Base-by-base conservation (phyloP, 2,329 filamentous ascomycete species). In the Furcasterigmium sp. region DNA sequence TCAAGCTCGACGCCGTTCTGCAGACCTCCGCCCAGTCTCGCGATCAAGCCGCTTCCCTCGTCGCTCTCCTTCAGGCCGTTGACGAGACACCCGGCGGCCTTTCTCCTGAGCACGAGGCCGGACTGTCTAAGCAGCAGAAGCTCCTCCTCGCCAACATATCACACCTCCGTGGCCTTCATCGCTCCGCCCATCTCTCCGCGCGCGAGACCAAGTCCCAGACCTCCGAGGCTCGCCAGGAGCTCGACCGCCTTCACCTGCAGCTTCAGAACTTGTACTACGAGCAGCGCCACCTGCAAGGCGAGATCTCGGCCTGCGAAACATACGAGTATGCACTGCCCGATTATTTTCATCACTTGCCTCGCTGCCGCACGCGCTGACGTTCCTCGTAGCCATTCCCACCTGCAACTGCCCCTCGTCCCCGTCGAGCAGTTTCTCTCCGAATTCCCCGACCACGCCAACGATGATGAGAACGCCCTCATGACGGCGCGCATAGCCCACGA, bases 221-320 rank as follows among this genome's bases (percentile, higher is more conserved):
- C 1, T 85, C 88, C 23, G 89, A 95, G 62, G 87, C 86, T 39
- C 82, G 91, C 39, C 87, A 91, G 56, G 89, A 95, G 65, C 89
- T 97, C 51, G 93, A 98, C 61, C 81, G 84, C 39, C 73, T 98
- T 48, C 91, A 97, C 60, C 75, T 98, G 29, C 87, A 95, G 58
- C 75, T 98, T 43, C 91, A 97, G 65, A 98, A 98, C 58, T 70
- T 98, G 8, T 94, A 93, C 63, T 98, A 98, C 59, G 91, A 98
- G 64, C 91, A 97, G 68, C 76, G 88, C 43, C 90, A 96, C 63
- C 70, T 98, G 43, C 82, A 87, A 51, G 87, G 87, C 39, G 93
- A 98, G 66, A 97, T 98, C 48, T 73, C 80, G 1, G 89, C 87
- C 8, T 97, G 93, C 62, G 87, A 95, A 60, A 85, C 84, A 41